These are phyloP conservation scores for Porpolomopsis calyptriformis DNA, from an alignment of 768 basidiomycete species.

Conservation along the genomic window DNA sequence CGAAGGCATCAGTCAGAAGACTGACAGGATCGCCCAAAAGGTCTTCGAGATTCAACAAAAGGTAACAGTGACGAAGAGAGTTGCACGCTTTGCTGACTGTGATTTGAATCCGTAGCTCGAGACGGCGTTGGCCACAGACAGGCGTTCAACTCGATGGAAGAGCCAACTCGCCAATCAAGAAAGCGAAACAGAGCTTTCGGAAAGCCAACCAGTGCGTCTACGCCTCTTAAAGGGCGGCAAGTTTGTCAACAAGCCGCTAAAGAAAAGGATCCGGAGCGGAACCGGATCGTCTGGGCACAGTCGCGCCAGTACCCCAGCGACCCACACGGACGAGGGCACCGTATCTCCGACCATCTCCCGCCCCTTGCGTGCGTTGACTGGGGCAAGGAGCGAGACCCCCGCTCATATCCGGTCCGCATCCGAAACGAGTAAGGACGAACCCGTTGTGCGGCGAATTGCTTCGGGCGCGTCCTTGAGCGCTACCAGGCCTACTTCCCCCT, in stretches of 20 bases:
- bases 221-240: conserved; percentile 31
- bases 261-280: conserved; percentile 44
- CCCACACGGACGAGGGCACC: conserved; percentile 20
- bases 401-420: conserved; percentile 31
- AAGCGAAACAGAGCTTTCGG: conserved; percentile 48
- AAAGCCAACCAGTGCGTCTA: conserved; percentile 30
- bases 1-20: conserved; percentile 72
- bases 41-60: conserved; percentile 86
- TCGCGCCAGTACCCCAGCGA: conserved; percentile 20
- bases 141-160: conserved; percentile 32
- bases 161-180: conserved; percentile 27
- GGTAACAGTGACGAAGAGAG: conserved; percentile 37
- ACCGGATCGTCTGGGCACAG: conserved; percentile 57
- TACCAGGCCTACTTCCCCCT: conserved; percentile 13
- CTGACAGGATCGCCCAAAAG: conserved; percentile 81
- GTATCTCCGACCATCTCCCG: conserved; percentile 18
- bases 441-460: neutral
- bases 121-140: conserved; percentile 57
- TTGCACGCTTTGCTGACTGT: neutral
- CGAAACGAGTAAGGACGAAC: conserved; percentile 25
- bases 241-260: conserved; percentile 23
- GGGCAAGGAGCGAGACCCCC: conserved; percentile 29
- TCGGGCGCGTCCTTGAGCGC: conserved; percentile 20
- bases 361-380: conserved; percentile 22
- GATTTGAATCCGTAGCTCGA: conserved; percentile 46